Percentiles rank a stretch among this genome's conserved stretches.
phyloP scores from a whole-genome alignment of 371 early-diverging fungal species.

The Mortierella sp. region DNA sequence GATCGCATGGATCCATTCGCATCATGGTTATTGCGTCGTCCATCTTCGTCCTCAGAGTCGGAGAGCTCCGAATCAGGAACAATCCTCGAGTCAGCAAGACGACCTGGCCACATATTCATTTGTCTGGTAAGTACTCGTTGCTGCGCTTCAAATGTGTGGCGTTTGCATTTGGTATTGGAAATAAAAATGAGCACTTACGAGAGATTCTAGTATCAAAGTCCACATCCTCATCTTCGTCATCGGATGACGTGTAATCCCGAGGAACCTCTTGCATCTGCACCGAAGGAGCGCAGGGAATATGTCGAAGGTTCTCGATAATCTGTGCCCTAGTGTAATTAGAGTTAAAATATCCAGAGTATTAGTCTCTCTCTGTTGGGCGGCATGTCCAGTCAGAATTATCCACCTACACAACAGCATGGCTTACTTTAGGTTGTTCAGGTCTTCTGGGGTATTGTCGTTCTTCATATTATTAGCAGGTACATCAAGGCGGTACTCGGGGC shows the following conservation, averaged over 20 bases:
- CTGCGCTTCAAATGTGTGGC: neutral
- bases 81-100: conserved; percentile 62
- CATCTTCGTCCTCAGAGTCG: conserved; percentile 75
- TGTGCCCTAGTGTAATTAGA: conserved; percentile 47
- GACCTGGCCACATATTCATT: conserved; percentile 46
- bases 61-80: conserved; percentile 70
- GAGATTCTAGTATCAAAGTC: conserved; percentile 64
- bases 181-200: conserved; percentile 48
- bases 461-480: conserved; percentile 97
- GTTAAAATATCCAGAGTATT: neutral
- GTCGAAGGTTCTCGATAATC: conserved; percentile 92
- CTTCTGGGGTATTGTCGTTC: conserved; percentile 92
- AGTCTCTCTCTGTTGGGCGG: no score
- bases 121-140: neutral
- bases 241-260: conserved; percentile 54
- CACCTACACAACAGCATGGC: neutral
- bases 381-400: neutral
- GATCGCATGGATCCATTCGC: conserved; percentile 28
- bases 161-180: neutral
- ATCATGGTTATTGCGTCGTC: conserved; percentile 46
- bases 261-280: conserved; percentile 91
- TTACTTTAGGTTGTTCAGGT: conserved; percentile 87
- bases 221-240: conserved; percentile 58
- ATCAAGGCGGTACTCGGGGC: conserved; percentile 94
- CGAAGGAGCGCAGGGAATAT: conserved; percentile 92